Conservation (phyloP, 1,284 basidiomycete species). For the Athelia psychrophila region DNA sequence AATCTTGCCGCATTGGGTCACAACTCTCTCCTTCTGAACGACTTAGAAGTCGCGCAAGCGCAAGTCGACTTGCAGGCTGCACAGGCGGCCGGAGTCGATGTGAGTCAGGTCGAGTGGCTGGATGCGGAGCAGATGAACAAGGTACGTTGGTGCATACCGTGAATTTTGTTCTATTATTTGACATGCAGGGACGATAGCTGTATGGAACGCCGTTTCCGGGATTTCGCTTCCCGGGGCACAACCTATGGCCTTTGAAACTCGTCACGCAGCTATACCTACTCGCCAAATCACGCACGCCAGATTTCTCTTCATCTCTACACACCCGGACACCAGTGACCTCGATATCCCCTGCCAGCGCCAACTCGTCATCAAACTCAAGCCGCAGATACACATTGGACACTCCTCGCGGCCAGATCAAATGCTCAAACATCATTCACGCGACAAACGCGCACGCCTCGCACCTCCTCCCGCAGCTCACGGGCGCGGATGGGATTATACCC, state of each 20-base stretch:
- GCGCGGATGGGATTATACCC: constrained; percentile 59
- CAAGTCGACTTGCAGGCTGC: constrained; percentile 53
- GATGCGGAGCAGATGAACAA: constrained; percentile 42
- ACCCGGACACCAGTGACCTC: constrained; percentile 66
- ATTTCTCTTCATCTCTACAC: constrained; percentile 51
- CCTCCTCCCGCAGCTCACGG: constrained; percentile 57
- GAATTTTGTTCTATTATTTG: background rate
- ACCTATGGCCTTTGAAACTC: constrained; percentile 77
- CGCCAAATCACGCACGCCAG: constrained; percentile 28
- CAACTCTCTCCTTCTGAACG: constrained; percentile 47
- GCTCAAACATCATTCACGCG: constrained; percentile 70
- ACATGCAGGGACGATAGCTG: constrained; percentile 35
- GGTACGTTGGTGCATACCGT: constrained; percentile 33
- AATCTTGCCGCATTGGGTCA: constrained; percentile 66
- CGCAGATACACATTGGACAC: constrained; percentile 53
- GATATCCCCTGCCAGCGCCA: constrained; percentile 26
- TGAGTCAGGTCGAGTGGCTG: constrained; percentile 46
- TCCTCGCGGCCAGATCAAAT: constrained; percentile 53
- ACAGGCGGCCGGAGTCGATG: constrained; percentile 45
- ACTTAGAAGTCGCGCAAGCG: constrained; percentile 36
- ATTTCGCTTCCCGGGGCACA: constrained; percentile 50
- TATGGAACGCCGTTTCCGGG: constrained; percentile 57
- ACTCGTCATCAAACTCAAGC: background rate
- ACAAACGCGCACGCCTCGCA: constrained; percentile 78
- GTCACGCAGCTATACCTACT: constrained; percentile 61